These are phyloP conservation scores for Scheffersomyces coipomensis DNA, from an alignment of 805 yeast genomes.

Conservation along the genomic window DNA sequence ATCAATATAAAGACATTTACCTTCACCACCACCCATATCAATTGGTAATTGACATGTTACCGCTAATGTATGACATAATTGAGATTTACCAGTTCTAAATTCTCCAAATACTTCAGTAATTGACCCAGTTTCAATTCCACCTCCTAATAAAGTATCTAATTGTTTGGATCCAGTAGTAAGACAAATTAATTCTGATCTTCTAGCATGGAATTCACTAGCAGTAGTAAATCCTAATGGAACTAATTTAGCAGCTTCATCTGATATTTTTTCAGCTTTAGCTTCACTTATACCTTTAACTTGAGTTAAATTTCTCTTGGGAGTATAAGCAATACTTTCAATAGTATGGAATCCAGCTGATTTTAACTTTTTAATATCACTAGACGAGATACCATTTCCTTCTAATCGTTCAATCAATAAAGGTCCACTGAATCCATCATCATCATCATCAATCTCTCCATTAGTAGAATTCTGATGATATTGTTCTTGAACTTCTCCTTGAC, in stretches of 20 bases:
- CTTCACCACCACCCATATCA: constrained; percentile 98
- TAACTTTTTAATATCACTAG: constrained; percentile 75
- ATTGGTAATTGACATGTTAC: constrained; percentile 95
- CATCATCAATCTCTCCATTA: constrained; percentile 16
- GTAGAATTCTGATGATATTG: not conserved
- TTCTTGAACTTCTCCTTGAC: constrained; percentile 1
- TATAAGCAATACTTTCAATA: constrained; percentile 89
- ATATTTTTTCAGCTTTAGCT: constrained; percentile 85
- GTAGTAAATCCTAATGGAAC: constrained; percentile 98
- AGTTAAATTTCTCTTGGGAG: constrained; percentile 77
- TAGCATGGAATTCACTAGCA: constrained; percentile 88
- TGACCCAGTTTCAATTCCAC: constrained; percentile 96
- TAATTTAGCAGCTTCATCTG: constrained; percentile 77
- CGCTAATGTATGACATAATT: constrained; percentile 92
- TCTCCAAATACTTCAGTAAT: constrained; percentile 97
- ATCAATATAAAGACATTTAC: constrained; percentile 92
- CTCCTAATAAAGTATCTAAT: constrained; percentile 88
- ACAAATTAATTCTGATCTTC: constrained; percentile 88
- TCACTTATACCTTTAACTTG: constrained; percentile 91
- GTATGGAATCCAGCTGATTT: constrained; percentile 84
- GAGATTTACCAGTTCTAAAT: constrained; percentile 96
- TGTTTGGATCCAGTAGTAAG: constrained; percentile 95
- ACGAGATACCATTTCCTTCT: constrained; percentile 83
- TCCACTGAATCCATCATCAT: constrained; percentile 38
- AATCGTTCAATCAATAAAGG: constrained; percentile 44